Evolutionary conservation across 768 basidiomycete species (phyloP).

Genomic region (Psilocybe sp.): DNA sequence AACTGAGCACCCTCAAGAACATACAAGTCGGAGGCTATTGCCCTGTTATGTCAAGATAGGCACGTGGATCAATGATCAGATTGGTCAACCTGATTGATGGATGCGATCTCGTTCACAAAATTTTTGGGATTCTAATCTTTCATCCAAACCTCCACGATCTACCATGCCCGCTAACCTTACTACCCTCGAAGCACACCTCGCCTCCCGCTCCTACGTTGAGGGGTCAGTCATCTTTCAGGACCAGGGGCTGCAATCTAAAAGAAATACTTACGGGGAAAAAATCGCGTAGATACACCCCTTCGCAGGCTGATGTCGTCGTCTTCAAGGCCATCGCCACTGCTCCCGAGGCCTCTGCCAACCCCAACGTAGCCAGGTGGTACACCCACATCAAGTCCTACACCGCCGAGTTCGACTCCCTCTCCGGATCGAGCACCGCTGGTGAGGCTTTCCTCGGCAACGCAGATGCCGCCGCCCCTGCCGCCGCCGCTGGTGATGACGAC

Average conservation of each 20-base stretch:
- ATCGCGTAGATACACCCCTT: conserved; percentile 73
- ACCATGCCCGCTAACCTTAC: conserved; percentile 66
- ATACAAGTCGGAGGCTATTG: too few relatives aligned
- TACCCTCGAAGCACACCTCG: conserved; percentile 84
- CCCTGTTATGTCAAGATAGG: neutral
- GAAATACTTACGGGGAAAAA: conserved; percentile 5
- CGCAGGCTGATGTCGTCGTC: conserved; percentile 91
- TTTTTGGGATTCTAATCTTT: conserved; percentile 9
- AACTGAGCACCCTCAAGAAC: too few relatives aligned
- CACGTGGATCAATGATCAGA: conserved; percentile 23
- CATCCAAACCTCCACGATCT: conserved; percentile 18
- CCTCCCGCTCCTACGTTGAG: conserved; percentile 84
- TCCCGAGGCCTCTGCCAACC: conserved; percentile 62
- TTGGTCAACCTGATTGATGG: conserved; percentile 13
- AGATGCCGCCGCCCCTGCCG: conserved; percentile 41
- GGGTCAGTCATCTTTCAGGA: conserved; percentile 57
- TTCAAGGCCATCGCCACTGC: conserved; percentile 75
- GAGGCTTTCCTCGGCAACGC: conserved; percentile 64
- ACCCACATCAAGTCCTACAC: conserved; percentile 88
- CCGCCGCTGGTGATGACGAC: conserved; percentile 59
- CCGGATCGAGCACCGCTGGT: conserved; percentile 83
- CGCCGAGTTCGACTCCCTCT: conserved; percentile 71
- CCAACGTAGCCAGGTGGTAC: conserved; percentile 89
- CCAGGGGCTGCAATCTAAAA: neutral
- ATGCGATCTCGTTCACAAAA: conserved; percentile 9